Percentiles rank a stretch among this genome's conserved stretches.
phyloP scores from a whole-genome alignment of 371 early-diverging fungal species.

The Mortierella polycephala region DNA sequence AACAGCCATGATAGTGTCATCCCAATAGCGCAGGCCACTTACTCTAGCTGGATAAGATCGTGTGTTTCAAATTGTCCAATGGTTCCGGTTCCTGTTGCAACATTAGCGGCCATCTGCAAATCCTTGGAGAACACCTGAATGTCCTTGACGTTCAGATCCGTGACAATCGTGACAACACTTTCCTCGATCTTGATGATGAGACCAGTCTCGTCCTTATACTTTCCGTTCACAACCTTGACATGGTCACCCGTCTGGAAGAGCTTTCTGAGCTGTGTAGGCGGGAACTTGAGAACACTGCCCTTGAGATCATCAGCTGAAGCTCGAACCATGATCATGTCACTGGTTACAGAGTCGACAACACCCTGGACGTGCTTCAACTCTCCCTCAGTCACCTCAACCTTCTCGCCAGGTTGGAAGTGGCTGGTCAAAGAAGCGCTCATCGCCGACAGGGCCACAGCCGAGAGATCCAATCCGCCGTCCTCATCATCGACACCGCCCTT shows the following conservation, averaged over 20 bases:
- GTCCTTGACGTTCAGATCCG: conserved; percentile 80
- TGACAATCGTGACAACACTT: conserved; percentile 83
- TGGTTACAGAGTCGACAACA: conserved; percentile 75
- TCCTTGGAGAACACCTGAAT: conserved; percentile 91
- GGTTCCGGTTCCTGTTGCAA: conserved; percentile 52
- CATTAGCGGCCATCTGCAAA: conserved; percentile 78
- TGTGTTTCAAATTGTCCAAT: conserved; percentile 79
- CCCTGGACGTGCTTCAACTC: conserved; percentile 89
- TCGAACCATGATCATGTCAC: conserved; percentile 71
- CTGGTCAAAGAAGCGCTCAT: conserved; percentile 53
- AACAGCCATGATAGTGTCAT: too few relatives aligned
- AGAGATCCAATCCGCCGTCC: conserved; percentile 60
- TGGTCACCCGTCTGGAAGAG: conserved; percentile 91
- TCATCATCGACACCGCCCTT: conserved; percentile 69
- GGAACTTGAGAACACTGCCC: conserved; percentile 57
- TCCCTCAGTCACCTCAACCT: conserved; percentile 90
- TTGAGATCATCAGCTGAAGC: conserved; percentile 65
- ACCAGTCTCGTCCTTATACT: conserved; percentile 89
- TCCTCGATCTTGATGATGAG: conserved; percentile 85
- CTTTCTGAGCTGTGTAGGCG: conserved; percentile 81
- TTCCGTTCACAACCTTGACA: conserved; percentile 93
- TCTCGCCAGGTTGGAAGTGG: conserved; percentile 87
- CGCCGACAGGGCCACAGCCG: conserved; percentile 61
- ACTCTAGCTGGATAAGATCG: conserved; percentile 89
- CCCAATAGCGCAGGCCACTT: too few relatives aligned